Base-by-base conservation (phyloP, 208 protist genomes). In the Leishmania arabica region DNA sequence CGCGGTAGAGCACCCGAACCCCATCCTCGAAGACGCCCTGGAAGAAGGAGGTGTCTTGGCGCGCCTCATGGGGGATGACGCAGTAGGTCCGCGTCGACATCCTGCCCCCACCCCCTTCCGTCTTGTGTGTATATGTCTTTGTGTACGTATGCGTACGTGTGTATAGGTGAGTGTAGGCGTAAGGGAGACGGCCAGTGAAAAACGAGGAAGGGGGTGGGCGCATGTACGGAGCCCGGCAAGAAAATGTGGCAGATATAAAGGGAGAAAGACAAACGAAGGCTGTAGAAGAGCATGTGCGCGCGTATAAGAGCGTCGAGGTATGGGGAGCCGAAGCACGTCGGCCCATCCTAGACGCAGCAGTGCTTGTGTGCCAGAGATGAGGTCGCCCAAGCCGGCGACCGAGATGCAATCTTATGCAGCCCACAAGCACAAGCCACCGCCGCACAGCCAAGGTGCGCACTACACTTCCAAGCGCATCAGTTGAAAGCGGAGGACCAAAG, bases 11-110 rank as follows among this genome's bases (percentile, higher is more conserved):
- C 19, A 89, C 86, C 5, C 89, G 89, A 11, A 94, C 37, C 37
- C 89, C 89, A 58, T 97, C 92, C 40, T 95, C 92, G 68, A 92
- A 95, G 53, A 97, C 93, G 54, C 83, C 93, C 37, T 95, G 88
- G 78, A 94, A 97, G 81, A 92, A 95, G 64, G 58, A 53, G 15
- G 85, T 81, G 54, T 88, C 84, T n/a, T 86, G 85, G 11, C 92
- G 93, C 51, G 89, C 90, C n/a, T 80, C 71, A 68, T 91, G 90
- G 11, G 91, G 89, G 42, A 96, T 93, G 47, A 96, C 85, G 81
- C 93, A 96, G 75, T 91, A 93, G 13, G 90, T 90, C n/a, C 88
- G 86, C 71, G 93, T 89, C 4, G 75, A 76, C 68, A 83, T 81
- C 15, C 21, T 24, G 27, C 66, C 66, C 37, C n/a, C 37, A 1